Evolutionary conservation across 331 rosid species (phyloP), one percentile per base, ranked within the genome.

Genomic region (Malus hybrid): DNA sequence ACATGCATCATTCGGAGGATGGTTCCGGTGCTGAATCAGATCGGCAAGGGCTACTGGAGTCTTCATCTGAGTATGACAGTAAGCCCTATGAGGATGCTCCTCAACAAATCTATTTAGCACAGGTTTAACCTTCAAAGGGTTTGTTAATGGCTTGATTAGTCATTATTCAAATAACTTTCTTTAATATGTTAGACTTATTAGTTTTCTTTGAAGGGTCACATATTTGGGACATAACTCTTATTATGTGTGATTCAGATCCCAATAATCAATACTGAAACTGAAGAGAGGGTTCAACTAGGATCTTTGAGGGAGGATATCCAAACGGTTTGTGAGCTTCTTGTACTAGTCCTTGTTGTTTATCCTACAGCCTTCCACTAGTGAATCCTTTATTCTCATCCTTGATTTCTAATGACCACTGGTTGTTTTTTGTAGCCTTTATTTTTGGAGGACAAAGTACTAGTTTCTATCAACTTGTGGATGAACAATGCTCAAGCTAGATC

Each of bases 381-480:
- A 71, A 27, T 36, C 20, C 36, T 67, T 33, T 18, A 18, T 66
- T 39, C 22, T 63, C 56, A 33, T 18, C 27, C 16, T 62, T 11
- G 61, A 28, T 44, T 79, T 77, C 29, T 65, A 18, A 79, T 57
- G 60, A 32, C 11, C 57, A 46, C 68, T 42, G 36, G 73, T 82
- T 79, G 75, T 80, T 54, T 73, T 82, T 69, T 79, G 85, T 72
- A 93, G 98, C 98, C 92, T 82, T 61, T 61, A 29, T 59, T 90
- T 86, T 79, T 90, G 86, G 87, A 59, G 73, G 86, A 61, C 27
- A 93, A 85, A 81, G 79, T 46, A 65, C 15, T 90, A 73, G 84
- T 86, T 73, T 90, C 93, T 34, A 75, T 88, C 76, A 93, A 93
- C 82, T 81, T 93, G 77, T 93, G 98, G 98, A 89, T 93, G 98